These are phyloP conservation scores for Euphorbia lathyris DNA, from an alignment of 345 rosid genomes.

Conservation along the genomic window DNA sequence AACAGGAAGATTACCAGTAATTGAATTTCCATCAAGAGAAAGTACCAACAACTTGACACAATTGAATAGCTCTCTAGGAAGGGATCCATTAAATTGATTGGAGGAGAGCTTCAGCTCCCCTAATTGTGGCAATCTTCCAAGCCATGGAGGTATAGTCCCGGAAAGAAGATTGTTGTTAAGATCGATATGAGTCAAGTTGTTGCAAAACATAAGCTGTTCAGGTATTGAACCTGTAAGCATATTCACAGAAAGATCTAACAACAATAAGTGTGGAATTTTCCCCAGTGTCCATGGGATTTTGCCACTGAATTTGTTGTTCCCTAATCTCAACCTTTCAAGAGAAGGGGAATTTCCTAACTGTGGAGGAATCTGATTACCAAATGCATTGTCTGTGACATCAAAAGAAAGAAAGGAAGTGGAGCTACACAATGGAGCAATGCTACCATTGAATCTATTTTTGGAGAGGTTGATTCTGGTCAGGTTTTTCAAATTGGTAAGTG, in stretches of 20 bases:
- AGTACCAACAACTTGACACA: constrained; percentile 69
- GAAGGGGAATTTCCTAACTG: constrained; percentile 66
- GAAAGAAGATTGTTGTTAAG: constrained; percentile 76
- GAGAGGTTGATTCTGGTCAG: constrained; percentile 83
- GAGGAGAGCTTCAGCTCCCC: constrained; percentile 84
- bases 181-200: constrained; percentile 72
- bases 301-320: constrained; percentile 69
- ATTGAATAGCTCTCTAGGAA: constrained; percentile 64
- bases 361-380: constrained; percentile 63
- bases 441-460: constrained; percentile 68
- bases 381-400: constrained; percentile 70
- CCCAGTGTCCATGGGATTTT: constrained; percentile 79
- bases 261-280: constrained; percentile 52
- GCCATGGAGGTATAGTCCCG: constrained; percentile 70
- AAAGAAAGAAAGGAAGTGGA: constrained; percentile 70
- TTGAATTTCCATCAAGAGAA: constrained; percentile 57
- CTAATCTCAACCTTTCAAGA: constrained; percentile 82
- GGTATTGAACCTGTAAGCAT: constrained; percentile 69
- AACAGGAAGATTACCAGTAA: constrained; percentile 59
- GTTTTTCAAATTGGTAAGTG: constrained; percentile 55
- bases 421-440: constrained; percentile 58
- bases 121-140: constrained; percentile 55
- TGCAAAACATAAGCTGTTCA: constrained; percentile 60
- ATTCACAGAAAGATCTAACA: constrained; percentile 75
- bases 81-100: constrained; percentile 57